These are phyloP conservation scores for Ustilago sp. DNA, from an alignment of 1,284 basidiomycete genomes.

Conservation along the genomic window DNA sequence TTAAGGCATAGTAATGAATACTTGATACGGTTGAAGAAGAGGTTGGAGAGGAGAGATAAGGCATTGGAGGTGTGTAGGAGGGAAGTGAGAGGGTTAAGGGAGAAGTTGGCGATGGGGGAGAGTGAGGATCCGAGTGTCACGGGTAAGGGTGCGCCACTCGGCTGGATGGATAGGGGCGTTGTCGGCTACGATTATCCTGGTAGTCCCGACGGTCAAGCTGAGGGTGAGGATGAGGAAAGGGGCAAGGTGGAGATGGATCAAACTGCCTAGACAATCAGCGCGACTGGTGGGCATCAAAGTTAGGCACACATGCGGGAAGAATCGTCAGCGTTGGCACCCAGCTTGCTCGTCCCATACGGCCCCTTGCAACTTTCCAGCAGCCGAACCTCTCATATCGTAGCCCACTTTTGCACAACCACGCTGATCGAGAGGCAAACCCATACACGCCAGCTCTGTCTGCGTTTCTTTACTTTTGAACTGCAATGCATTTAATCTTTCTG, in stretches of 20 bases:
- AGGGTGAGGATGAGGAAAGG: neutral
- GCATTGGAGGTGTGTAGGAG: conserved; percentile 80
- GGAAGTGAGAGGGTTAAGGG: conserved; percentile 78
- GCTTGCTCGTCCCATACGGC: too few relatives aligned
- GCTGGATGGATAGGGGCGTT: conserved; percentile 23
- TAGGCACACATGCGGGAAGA: too few relatives aligned
- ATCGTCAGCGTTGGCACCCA: too few relatives aligned
- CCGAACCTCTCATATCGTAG: too few relatives aligned
- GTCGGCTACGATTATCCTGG: conserved; percentile 8
- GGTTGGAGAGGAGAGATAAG: conserved; percentile 83
- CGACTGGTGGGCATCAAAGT: too few relatives aligned
- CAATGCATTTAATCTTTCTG: neutral
- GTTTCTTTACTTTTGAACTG: neutral
- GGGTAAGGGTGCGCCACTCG: conserved; percentile 29
- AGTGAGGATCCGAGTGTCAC: conserved; percentile 41
- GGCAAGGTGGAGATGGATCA: conserved; percentile 40
- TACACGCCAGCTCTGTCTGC: neutral
- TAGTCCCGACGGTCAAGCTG: neutral
- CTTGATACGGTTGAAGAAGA: conserved; percentile 79
- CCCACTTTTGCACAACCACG: too few relatives aligned
- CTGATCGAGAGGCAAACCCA: too few relatives aligned
- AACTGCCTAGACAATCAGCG: conserved; percentile 13
- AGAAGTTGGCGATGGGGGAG: conserved; percentile 60
- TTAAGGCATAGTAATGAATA: conserved; percentile 90
- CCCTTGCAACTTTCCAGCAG: too few relatives aligned